These are phyloP conservation scores for Suillus luteus DNA, from an alignment of 768 basidiomycete genomes.

Conservation along the genomic window DNA sequence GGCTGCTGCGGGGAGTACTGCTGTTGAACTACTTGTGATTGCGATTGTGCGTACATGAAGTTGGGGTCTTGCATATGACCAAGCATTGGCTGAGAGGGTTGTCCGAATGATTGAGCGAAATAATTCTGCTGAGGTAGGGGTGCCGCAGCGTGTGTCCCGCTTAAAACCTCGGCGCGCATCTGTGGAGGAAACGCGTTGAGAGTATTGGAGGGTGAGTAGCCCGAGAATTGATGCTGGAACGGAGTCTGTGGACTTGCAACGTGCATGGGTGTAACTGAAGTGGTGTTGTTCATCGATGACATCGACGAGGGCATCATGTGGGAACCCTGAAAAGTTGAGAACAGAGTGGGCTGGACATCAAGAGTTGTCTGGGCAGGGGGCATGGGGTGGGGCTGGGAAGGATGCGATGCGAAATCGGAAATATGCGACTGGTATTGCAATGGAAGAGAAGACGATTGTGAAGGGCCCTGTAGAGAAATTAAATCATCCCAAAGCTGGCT, in stretches of 20 bases:
- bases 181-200: neutral
- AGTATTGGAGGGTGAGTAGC: conserved; percentile 16
- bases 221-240: conserved; percentile 25
- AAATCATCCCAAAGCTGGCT: conserved; percentile 61
- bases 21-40: conserved; percentile 9
- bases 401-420: conserved; percentile 8
- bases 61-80: conserved; percentile 4
- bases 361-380: conserved; percentile 14
- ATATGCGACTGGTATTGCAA: conserved; percentile 38
- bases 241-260: conserved; percentile 28
- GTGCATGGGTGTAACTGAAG: conserved; percentile 18
- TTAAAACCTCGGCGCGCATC: neutral
- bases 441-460: conserved; percentile 45
- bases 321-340: conserved; percentile 19
- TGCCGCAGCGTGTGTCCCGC: neutral
- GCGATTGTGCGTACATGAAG: neutral
- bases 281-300: conserved; percentile 1
- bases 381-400: conserved; percentile 21
- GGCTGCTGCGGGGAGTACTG: conserved; percentile 34
- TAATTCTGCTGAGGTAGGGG: conserved; percentile 4
- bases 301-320: conserved; percentile 11
- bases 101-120: neutral
- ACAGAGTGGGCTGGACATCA: conserved; percentile 20
- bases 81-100: neutral
- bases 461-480: conserved; percentile 46